A percentile compares a stretch with the other conserved stretches of the same genome.
Conservation (phyloP, 1,284 basidiomycete genomes). For the Cryptococcus depauperatus region DNA sequence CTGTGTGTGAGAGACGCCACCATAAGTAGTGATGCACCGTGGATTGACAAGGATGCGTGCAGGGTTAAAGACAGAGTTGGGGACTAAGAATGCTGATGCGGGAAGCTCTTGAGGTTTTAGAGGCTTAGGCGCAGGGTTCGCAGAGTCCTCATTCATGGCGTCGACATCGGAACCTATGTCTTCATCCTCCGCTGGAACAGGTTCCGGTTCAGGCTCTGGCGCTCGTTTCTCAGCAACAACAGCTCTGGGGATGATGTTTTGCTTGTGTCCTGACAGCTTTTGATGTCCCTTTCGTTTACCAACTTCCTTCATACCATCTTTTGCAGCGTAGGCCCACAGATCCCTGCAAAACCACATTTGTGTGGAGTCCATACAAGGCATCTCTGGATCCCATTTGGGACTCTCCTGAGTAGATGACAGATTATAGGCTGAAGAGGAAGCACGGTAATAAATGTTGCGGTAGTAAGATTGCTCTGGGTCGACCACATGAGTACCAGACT, state of each 20-base stretch:
- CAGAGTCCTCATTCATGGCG: constrained; percentile 60
- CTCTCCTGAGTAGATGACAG: constrained; percentile 56
- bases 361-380: constrained; percentile 79
- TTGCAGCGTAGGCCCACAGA: constrained; percentile 76
- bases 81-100: constrained; percentile 54
- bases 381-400: constrained; percentile 60
- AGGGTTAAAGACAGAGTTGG: constrained; percentile 78
- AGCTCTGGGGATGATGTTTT: constrained; percentile 21
- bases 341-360: constrained; percentile 96
- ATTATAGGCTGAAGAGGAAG: constrained; percentile 70
- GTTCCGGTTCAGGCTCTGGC: constrained; percentile 2
- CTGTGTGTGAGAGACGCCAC: constrained; percentile 86
- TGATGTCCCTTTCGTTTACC: constrained; percentile 19
- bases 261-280: constrained; percentile 22
- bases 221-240: constrained; percentile 14
- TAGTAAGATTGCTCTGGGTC: constrained; percentile 92
- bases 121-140: constrained; percentile 38
- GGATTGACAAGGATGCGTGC: constrained; percentile 89
- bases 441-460: constrained; percentile 70
- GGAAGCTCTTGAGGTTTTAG: constrained; percentile 39
- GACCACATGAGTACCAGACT: constrained; percentile 87
- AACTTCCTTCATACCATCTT: constrained; percentile 53
- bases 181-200: constrained; percentile 46
- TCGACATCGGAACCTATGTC: constrained; percentile 82
- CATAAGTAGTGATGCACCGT: constrained; percentile 89